These are phyloP conservation scores for Excoecaria agallocha DNA, from an alignment of 345 rosid genomes.

Conservation along the genomic window DNA sequence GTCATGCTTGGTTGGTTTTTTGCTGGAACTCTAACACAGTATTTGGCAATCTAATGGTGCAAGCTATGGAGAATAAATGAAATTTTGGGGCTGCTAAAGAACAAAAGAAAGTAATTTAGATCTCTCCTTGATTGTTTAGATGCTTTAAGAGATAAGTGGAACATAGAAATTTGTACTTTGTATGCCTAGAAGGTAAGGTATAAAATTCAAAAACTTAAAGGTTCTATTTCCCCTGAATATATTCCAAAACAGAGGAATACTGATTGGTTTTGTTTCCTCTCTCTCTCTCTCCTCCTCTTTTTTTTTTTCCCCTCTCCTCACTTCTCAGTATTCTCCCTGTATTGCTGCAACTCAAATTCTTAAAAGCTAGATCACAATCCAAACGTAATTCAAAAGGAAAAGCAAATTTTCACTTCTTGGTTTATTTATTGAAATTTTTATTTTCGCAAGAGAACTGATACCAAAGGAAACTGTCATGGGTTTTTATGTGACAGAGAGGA, in stretches of 20 bases:
- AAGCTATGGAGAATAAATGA: too few relatives aligned
- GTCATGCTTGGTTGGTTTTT: neutral
- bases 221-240: too few relatives aligned
- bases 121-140: too few relatives aligned
- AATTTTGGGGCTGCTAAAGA: neutral
- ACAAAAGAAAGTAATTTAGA: too few relatives aligned
- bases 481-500: neutral
- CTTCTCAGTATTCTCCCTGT: neutral
- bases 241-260: too few relatives aligned
- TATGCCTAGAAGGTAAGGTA: too few relatives aligned
- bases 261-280: too few relatives aligned
- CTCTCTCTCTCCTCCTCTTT: neutral
- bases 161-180: too few relatives aligned
- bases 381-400: neutral
- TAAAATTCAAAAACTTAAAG: too few relatives aligned
- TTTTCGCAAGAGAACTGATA: neutral
- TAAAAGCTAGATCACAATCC: neutral
- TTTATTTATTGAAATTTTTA: neutral
- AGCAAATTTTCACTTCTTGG: neutral
- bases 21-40: too few relatives aligned
- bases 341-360: neutral
- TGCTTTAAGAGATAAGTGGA: too few relatives aligned
- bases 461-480: neutral
- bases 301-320: too few relatives aligned
- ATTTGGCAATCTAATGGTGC: neutral